Percentiles rank a stretch among this genome's conserved stretches.
phyloP scores from a whole-genome alignment of 2,329 filamentous ascomycete species.

The Myriosclerotinia duriaeana region DNA sequence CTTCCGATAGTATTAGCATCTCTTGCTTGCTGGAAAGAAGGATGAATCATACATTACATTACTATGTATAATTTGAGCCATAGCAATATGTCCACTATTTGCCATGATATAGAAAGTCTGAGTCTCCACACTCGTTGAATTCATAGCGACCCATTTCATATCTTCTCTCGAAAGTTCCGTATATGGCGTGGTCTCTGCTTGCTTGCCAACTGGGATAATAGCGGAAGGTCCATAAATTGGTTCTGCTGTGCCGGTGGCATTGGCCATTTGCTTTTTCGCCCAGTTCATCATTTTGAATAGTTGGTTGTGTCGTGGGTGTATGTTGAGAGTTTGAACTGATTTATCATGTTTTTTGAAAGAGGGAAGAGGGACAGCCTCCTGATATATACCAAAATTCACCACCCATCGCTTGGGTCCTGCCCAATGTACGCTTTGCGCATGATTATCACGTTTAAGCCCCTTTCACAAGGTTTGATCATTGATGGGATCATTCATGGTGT shows the following conservation, averaged over 20 bases:
- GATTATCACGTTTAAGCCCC: slow-evolving; percentile 6
- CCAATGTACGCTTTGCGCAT: neutral
- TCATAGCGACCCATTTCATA: slow-evolving; percentile 77
- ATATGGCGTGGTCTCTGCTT: slow-evolving; percentile 74
- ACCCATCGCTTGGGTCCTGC: too few relatives aligned
- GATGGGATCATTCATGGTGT: slow-evolving; percentile 14
- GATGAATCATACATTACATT: slow-evolving; percentile 75
- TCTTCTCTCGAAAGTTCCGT: slow-evolving; percentile 76
- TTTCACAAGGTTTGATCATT: slow-evolving; percentile 9
- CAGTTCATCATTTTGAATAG: slow-evolving; percentile 79
- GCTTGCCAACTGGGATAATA: slow-evolving; percentile 80
- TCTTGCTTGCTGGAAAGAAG: slow-evolving; percentile 26
- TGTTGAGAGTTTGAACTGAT: slow-evolving; percentile 5
- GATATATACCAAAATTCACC: slow-evolving; percentile 13
- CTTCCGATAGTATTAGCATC: slow-evolving; percentile 49
- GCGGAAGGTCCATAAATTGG: slow-evolving; percentile 90
- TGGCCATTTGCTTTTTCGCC: slow-evolving; percentile 82
- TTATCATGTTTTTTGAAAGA: slow-evolving; percentile 18
- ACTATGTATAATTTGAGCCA: slow-evolving; percentile 94
- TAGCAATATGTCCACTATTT: slow-evolving; percentile 72
- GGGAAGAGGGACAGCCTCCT: neutral
- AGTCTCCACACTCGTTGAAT: slow-evolving; percentile 88
- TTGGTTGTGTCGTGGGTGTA: neutral
- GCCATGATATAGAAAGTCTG: slow-evolving; percentile 89
- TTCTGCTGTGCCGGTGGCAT: slow-evolving; percentile 93